Percentiles rank a stretch among this genome's conserved stretches.
These are phyloP conservation scores for Penicillium soppii DNA, from an alignment of 495 filamentous ascomycete species.

Conservation along the genomic window DNA sequence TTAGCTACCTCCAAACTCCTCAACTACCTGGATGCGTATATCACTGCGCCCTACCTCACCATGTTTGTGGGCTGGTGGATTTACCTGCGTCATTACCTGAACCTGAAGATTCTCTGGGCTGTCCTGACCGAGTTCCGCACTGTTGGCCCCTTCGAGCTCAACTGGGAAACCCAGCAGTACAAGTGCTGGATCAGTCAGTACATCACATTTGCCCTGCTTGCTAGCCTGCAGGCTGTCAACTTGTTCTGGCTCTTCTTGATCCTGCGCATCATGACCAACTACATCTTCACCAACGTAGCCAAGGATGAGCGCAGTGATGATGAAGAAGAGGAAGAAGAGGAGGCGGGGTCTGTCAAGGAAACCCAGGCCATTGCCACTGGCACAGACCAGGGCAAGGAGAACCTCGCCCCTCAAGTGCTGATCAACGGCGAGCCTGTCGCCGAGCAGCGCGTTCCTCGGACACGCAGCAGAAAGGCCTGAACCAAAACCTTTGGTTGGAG, in stretches of 20 bases:
- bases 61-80: conserved; percentile 83
- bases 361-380: conserved; percentile 33
- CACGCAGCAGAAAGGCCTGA: conserved; percentile 26
- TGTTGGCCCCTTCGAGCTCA: conserved; percentile 81
- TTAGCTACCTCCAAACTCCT: conserved; percentile 92
- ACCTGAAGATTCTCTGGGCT: conserved; percentile 82
- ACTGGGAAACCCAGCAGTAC: conserved; percentile 83
- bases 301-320: conserved; percentile 63
- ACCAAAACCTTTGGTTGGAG: not conserved
- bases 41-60: conserved; percentile 80
- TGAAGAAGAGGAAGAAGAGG: conserved; percentile 53
- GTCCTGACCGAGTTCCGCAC: conserved; percentile 85
- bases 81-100: conserved; percentile 90
- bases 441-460: conserved; percentile 23
- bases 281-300: conserved; percentile 48
- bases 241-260: conserved; percentile 88
- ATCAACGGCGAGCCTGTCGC: conserved; percentile 39
- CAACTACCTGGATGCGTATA: conserved; percentile 81
- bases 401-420: conserved; percentile 36
- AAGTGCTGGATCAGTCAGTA: conserved; percentile 75
- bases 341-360: conserved; percentile 17
- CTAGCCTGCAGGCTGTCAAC: conserved; percentile 75
- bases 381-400: conserved; percentile 33
- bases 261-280: conserved; percentile 65
- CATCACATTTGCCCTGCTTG: conserved; percentile 70